Evolutionary conservation across 768 basidiomycete species (phyloP).

Genomic region (Leccinum olivaceopallidum): DNA sequence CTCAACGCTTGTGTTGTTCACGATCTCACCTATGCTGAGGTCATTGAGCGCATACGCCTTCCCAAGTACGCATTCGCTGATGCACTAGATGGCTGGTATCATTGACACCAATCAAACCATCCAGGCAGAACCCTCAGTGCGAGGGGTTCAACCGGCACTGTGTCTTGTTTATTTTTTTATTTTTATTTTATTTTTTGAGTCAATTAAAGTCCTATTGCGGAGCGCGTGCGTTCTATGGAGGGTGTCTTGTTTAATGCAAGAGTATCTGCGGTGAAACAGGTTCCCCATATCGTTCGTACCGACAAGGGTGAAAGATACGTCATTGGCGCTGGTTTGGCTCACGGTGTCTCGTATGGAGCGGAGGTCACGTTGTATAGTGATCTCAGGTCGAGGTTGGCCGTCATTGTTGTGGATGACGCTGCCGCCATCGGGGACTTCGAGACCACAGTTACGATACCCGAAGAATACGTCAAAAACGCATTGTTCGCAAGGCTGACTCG

Average conservation of each 20-base stretch:
- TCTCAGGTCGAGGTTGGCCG: background rate
- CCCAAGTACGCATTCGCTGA: conserved; percentile 4
- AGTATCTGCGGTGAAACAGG: conserved; percentile 10
- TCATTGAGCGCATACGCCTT: conserved; percentile 22
- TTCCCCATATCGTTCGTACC: conserved; percentile 3
- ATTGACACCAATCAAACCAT: background rate
- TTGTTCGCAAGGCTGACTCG: conserved; percentile 1
- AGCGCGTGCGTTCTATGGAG: too few species aligned
- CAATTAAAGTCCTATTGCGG: too few species aligned
- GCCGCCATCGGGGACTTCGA: conserved; percentile 17
- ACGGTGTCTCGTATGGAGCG: conserved; percentile 24
- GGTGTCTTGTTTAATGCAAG: conserved; percentile 28
- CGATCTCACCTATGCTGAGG: conserved; percentile 26
- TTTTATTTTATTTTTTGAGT: too few species aligned
- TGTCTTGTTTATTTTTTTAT: too few species aligned
- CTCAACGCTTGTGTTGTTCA: conserved; percentile 10
- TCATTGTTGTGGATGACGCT: conserved; percentile 7
- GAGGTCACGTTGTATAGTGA: conserved; percentile 23
- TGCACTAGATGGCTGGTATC: background rate
- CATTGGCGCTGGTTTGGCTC: conserved; percentile 25
- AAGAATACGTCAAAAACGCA: background rate
- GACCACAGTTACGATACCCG: conserved; percentile 1
- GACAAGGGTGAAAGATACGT: conserved; percentile 10
- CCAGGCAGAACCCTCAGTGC: conserved; percentile 31
- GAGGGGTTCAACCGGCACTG: conserved; percentile 25